Percentiles rank a stretch among this genome's conserved stretches.
Evolutionary conservation across 2,329 filamentous ascomycete genomes (phyloP).

Genomic region (Fusarium neocosmosporiellum): DNA sequence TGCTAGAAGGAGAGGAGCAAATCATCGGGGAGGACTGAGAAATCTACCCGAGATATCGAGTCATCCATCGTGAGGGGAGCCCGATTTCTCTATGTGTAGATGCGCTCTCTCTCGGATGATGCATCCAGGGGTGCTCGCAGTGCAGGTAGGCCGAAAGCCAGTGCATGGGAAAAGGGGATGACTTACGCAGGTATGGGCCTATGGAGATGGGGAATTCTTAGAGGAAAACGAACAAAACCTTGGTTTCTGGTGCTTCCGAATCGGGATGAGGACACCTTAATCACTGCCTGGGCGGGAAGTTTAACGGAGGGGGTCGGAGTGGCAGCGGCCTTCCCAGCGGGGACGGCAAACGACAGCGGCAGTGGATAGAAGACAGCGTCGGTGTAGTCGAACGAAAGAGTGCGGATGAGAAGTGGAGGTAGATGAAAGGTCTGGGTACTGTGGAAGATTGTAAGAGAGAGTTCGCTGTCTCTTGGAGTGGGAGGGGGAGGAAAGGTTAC

Average conservation of each 20-base stretch:
- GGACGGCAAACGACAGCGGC: constrained; percentile 16
- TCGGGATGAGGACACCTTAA: constrained; percentile 13
- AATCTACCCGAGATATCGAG: background rate
- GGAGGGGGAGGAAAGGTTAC: background rate
- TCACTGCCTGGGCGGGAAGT: constrained; percentile 21
- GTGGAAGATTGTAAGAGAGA: background rate
- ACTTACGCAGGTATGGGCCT: constrained; percentile 47
- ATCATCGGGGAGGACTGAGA: background rate
- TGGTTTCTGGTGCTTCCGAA: constrained; percentile 36
- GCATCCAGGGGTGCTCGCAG: background rate
- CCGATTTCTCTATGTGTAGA: background rate
- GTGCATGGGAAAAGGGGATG: constrained; percentile 1
- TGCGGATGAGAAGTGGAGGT: constrained; percentile 15
- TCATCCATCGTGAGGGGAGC: background rate
- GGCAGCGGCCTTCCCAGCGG: background rate
- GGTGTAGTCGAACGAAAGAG: constrained; percentile 10
- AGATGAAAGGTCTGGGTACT: constrained; percentile 11
- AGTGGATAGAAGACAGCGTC: constrained; percentile 11
- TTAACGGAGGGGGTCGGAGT: background rate
- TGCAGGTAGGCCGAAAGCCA: background rate
- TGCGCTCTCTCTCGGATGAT: background rate
- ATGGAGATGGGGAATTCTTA: constrained; percentile 50
- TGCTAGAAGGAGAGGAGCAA: background rate
- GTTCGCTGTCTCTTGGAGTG: background rate
- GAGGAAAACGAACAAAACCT: constrained; percentile 47